Percentiles rank a stretch among this genome's conserved stretches.
These are phyloP conservation scores for Yamadazyma ubonensis DNA, from an alignment of 805 yeast genomes.

Conservation along the genomic window DNA sequence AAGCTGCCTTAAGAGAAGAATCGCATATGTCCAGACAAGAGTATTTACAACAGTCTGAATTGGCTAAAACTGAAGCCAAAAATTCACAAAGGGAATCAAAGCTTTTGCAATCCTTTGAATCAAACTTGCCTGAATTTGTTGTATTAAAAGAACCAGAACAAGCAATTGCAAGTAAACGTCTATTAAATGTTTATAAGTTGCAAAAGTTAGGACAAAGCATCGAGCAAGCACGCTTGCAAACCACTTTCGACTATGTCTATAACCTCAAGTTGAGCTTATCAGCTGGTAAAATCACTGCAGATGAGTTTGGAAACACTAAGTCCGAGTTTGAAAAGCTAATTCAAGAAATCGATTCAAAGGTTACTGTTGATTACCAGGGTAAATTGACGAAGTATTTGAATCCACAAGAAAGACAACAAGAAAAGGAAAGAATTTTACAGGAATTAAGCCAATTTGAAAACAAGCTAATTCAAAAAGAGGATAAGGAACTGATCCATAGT, in stretches of 20 bases:
- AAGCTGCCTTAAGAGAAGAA: constrained; percentile 57
- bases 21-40: constrained; percentile 67
- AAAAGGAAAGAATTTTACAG: constrained; percentile 20
- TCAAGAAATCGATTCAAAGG: constrained; percentile 39
- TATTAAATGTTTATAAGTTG: constrained; percentile 47
- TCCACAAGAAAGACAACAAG: constrained; percentile 24
- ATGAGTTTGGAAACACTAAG: constrained; percentile 21
- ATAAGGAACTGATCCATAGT: constrained; percentile 39
- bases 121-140: constrained; percentile 21
- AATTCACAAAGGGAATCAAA: constrained; percentile 34
- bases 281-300: constrained; percentile 34
- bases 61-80: constrained; percentile 43
- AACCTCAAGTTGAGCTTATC: constrained; percentile 42
- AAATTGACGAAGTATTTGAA: constrained; percentile 41
- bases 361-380: constrained; percentile 48
- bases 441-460: constrained; percentile 23
- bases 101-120: constrained; percentile 1
- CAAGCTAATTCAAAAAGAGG: constrained; percentile 32
- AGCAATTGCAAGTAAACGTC: constrained; percentile 41
- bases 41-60: constrained; percentile 51
- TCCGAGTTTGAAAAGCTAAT: constrained; percentile 39
- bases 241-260: constrained; percentile 51
- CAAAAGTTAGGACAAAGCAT: constrained; percentile 53
- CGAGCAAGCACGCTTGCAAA: constrained; percentile 57
- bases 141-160: constrained; percentile 23